phyloP scores from a whole-genome alignment of 2,329 filamentous ascomycete genomes.

The Orbilia quercus region DNA sequence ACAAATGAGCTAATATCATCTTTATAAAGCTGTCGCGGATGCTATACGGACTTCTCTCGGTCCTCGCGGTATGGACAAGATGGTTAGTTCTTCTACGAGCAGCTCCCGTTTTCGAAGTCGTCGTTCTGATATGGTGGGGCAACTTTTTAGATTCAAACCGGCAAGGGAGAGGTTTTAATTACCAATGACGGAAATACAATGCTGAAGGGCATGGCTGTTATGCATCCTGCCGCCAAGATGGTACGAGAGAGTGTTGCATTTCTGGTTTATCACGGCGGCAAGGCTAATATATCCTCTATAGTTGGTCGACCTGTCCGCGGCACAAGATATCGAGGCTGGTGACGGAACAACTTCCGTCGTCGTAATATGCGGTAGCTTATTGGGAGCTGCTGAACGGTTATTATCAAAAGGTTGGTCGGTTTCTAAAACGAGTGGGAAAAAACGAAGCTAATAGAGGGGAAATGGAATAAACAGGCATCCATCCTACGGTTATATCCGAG shows the following conservation, averaged over 20 bases:
- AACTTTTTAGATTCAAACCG: slow-evolving; percentile 78
- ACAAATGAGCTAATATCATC: slow-evolving; percentile 10
- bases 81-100: slow-evolving; percentile 67
- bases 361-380: slow-evolving; percentile 93
- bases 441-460: background rate
- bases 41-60: slow-evolving; percentile 90
- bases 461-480: slow-evolving; percentile 70
- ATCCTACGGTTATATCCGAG: slow-evolving; percentile 97
- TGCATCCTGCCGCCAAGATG: slow-evolving; percentile 99
- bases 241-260: slow-evolving; percentile 19
- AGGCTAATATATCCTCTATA: slow-evolving; percentile 18
- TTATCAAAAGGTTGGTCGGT: slow-evolving; percentile 77
- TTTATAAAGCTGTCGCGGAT: slow-evolving; percentile 83
- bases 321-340: slow-evolving; percentile 97
- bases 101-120: background rate
- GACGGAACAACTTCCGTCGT: slow-evolving; percentile 98
- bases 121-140: slow-evolving; percentile 59
- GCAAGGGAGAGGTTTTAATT: slow-evolving; percentile 97
- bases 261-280: background rate
- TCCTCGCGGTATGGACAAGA: slow-evolving; percentile 98
- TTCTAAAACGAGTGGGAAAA: background rate
- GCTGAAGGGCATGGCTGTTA: slow-evolving; percentile 98
- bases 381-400: slow-evolving; percentile 91
- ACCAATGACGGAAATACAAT: slow-evolving; percentile 99
- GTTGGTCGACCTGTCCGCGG: slow-evolving; percentile 92